phyloP scores from a whole-genome alignment of 768 basidiomycete genomes.

The Mycena amicta region DNA sequence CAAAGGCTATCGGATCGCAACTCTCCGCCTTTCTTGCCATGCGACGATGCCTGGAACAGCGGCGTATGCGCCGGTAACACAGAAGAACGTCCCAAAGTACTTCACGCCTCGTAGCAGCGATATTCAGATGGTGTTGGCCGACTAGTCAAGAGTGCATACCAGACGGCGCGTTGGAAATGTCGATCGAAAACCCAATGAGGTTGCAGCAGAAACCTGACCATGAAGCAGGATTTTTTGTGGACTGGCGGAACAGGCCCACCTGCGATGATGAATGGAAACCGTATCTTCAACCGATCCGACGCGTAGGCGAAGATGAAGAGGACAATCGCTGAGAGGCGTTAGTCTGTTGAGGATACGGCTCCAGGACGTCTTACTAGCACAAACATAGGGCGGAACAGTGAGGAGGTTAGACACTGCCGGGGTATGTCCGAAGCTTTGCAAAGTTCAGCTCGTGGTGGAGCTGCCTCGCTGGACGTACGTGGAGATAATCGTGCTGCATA shows the following conservation, averaged over 20 bases:
- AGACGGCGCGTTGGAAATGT: conserved; percentile 52
- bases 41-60: conserved; percentile 61
- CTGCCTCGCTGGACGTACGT: conserved; percentile 35
- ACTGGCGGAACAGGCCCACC: conserved; percentile 42
- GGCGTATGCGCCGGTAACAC: conserved; percentile 64
- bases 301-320: conserved; percentile 55
- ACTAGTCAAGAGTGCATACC: conserved; percentile 6
- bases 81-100: conserved; percentile 55
- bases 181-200: conserved; percentile 63
- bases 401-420: conserved; percentile 62
- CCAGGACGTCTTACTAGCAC: not conserved
- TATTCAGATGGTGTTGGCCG: no score
- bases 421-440: conserved; percentile 58
- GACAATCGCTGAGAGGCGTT: conserved; percentile 44
- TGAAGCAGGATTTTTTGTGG: not conserved
- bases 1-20: not conserved
- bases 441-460: not conserved
- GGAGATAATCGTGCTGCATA: conserved; percentile 58
- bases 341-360: not conserved
- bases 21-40: conserved; percentile 43
- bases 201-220: conserved; percentile 14
- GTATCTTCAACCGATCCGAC: conserved; percentile 58
- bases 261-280: conserved; percentile 60
- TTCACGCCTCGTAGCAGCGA: no score
- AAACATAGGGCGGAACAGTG: conserved; percentile 64